These are phyloP conservation scores for Backusella australiensis DNA, from an alignment of 192 early-diverging fungal species.

Conservation along the genomic window DNA sequence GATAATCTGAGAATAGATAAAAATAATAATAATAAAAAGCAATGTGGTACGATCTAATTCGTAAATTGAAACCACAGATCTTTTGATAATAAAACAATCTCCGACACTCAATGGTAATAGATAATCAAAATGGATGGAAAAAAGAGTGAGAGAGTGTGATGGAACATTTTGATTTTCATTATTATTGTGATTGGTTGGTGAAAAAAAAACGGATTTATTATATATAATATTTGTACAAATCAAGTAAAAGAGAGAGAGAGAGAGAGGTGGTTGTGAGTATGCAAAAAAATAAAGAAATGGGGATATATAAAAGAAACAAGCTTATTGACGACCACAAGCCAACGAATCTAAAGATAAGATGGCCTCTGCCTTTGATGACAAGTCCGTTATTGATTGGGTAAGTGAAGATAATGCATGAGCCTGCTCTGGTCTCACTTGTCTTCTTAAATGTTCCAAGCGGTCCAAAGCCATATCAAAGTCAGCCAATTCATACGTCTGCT, in stretches of 20 bases:
- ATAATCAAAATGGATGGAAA: not conserved
- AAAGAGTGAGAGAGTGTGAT: not conserved
- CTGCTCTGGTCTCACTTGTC: slow-evolving; percentile 19
- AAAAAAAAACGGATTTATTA: not conserved
- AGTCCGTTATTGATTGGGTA: not conserved
- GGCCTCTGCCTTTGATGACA: slow-evolving; percentile 14
- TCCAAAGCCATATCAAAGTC: slow-evolving; percentile 12
- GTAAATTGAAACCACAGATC: not conserved
- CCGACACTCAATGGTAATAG: not conserved
- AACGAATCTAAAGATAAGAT: slow-evolving; percentile 13
- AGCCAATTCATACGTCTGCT: slow-evolving; percentile 1
- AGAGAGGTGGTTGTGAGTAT: not conserved
- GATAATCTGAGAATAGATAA: not conserved
- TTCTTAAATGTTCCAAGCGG: slow-evolving; percentile 7
- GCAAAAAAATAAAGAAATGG: not conserved
- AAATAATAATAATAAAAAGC: not conserved
- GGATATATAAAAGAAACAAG: not conserved
- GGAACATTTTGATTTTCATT: not conserved
- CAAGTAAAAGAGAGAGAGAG: not conserved
- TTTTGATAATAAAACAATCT: slow-evolving; percentile 5
- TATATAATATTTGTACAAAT: not conserved
- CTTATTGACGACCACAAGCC: slow-evolving; percentile 5
- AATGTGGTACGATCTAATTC: slow-evolving; percentile 6
- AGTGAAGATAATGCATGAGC: slow-evolving; percentile 18
- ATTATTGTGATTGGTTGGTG: not conserved